phyloP scores from a whole-genome alignment of 2,329 filamentous ascomycete species.

The Penicillium digitatum region DNA sequence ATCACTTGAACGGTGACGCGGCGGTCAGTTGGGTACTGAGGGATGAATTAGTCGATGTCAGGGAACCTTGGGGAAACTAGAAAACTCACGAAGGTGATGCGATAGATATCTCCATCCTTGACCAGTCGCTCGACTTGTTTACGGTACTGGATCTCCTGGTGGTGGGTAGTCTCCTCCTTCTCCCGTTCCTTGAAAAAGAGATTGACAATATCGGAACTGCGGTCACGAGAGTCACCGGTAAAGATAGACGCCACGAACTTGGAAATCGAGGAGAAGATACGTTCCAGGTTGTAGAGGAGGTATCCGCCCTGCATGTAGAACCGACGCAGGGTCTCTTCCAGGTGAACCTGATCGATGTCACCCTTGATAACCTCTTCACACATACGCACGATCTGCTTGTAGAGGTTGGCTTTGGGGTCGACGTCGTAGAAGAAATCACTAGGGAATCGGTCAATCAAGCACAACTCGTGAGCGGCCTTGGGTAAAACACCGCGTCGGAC shows the following conservation, averaged over 20 bases:
- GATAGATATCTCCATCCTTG: constrained; percentile 88
- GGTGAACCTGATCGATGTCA: constrained; percentile 74
- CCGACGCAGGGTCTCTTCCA: constrained; percentile 85
- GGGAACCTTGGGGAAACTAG: neutral
- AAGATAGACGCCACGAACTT: constrained; percentile 80
- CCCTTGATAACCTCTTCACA: constrained; percentile 81
- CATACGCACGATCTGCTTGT: constrained; percentile 77
- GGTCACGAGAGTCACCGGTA: constrained; percentile 83
- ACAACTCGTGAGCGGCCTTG: constrained; percentile 79
- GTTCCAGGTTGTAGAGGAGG: constrained; percentile 89
- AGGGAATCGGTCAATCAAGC: constrained; percentile 73
- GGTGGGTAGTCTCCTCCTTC: constrained; percentile 80
- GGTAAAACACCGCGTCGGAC: constrained; percentile 67
- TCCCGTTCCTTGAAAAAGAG: constrained; percentile 79
- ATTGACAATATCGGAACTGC: constrained; percentile 83
- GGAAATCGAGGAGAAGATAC: constrained; percentile 75
- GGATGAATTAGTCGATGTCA: constrained; percentile 24
- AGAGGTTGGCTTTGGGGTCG: constrained; percentile 66
- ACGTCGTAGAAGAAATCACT: constrained; percentile 70
- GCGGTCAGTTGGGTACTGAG: constrained; percentile 61
- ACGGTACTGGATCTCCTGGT: constrained; percentile 82
- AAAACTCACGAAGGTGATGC: constrained; percentile 80
- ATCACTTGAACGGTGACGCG: constrained; percentile 76
- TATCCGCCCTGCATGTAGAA: constrained; percentile 90
- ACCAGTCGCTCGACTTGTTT: constrained; percentile 90